Evolutionary conservation across 2,329 filamentous ascomycete species (phyloP).

Genomic region (Xylariaceae sp.): DNA sequence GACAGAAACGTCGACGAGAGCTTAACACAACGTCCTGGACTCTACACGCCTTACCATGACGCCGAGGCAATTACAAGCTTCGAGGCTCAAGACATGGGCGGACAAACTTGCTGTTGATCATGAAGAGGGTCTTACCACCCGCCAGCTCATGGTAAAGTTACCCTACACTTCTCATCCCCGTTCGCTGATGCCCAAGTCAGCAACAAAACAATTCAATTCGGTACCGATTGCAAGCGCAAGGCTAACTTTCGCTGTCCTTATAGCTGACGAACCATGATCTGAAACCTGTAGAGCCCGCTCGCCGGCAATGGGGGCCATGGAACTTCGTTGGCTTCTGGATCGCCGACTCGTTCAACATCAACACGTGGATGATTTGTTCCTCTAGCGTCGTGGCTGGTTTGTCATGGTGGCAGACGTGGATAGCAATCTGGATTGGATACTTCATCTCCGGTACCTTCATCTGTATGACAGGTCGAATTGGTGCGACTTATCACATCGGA

Average conservation of each 20-base stretch:
- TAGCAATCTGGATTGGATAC: slow-evolving; percentile 88
- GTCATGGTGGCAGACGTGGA: slow-evolving; percentile 89
- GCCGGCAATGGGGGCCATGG: slow-evolving; percentile 80
- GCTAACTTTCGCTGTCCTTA: slow-evolving; percentile 8
- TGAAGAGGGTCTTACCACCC: slow-evolving; percentile 73
- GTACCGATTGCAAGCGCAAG: slow-evolving; percentile 1
- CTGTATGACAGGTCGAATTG: slow-evolving; percentile 76
- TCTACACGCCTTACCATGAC: slow-evolving; percentile 25
- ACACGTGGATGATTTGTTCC: slow-evolving; percentile 91
- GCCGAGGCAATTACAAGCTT: slow-evolving; percentile 34
- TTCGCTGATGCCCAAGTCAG: neutral
- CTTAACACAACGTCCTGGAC: neutral
- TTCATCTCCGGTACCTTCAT: slow-evolving; percentile 73
- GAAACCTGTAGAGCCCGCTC: slow-evolving; percentile 73
- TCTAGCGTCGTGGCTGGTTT: slow-evolving; percentile 75
- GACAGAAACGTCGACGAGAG: slow-evolving; percentile 14
- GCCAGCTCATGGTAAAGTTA: slow-evolving; percentile 69
- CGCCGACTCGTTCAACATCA: slow-evolving; percentile 82
- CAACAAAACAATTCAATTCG: too few relatives aligned
- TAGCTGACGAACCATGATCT: slow-evolving; percentile 79
- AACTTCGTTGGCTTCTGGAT: slow-evolving; percentile 91
- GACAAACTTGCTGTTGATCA: slow-evolving; percentile 68
- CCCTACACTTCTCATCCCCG: neutral
- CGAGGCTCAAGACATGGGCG: slow-evolving; percentile 42
- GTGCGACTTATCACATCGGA: slow-evolving; percentile 82